Conservation (phyloP, 2,329 filamentous ascomycete genomes). For the Ophiostoma montium region DNA sequence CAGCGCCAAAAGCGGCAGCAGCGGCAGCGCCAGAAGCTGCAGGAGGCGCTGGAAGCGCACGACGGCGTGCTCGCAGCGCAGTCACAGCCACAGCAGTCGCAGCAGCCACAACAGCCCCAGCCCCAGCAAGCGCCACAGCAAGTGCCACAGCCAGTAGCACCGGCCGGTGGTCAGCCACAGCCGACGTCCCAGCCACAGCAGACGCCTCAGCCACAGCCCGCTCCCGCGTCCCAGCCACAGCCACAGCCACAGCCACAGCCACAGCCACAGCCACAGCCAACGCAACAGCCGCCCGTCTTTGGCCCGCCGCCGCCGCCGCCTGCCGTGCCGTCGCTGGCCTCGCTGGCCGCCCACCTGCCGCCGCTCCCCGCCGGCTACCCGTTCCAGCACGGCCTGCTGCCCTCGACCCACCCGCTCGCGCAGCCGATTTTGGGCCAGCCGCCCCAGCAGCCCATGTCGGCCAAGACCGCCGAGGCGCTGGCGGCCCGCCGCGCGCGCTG, state of each 20-base stretch:
- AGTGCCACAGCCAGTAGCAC: not conserved
- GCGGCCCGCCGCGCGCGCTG: conserved; percentile 11
- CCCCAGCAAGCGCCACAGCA: not conserved
- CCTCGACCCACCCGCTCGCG: not conserved
- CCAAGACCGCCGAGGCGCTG: conserved; percentile 10
- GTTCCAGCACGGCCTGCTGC: conserved; percentile 1
- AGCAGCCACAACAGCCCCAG: not conserved
- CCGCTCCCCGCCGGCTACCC: conserved; percentile 3
- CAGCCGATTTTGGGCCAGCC: not conserved
- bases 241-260: not conserved
- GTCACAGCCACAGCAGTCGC: not conserved
- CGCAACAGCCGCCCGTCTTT: conserved; percentile 5
- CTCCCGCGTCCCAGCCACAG: not conserved
- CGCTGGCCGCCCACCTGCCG: conserved; percentile 10
- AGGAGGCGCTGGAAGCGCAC: conserved; percentile 7
- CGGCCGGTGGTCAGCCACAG: no score
- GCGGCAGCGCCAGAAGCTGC: conserved; percentile 12
- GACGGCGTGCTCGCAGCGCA: conserved; percentile 1
- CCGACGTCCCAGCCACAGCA: not conserved
- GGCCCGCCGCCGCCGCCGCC: conserved; percentile 13
- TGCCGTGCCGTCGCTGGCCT: conserved; percentile 7
- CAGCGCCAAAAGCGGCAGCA: conserved; percentile 14
- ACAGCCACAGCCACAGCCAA: not conserved
- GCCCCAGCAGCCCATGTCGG: conserved; percentile 7
- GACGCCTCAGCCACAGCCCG: not conserved